Conservation (phyloP, 257 asterid species). For the Echites panduratus region DNA sequence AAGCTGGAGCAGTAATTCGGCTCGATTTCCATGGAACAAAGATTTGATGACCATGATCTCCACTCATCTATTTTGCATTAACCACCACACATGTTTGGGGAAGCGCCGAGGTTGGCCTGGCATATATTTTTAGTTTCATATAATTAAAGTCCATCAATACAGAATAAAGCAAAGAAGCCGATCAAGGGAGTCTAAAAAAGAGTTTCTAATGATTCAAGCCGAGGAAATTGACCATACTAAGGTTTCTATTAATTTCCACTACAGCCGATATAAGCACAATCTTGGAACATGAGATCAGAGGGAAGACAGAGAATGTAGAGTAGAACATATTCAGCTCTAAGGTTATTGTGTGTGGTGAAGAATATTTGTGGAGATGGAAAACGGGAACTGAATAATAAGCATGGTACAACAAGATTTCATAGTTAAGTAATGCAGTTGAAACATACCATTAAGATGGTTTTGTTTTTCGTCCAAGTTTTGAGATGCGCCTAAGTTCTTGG, state of each 20-base stretch:
- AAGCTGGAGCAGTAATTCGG: neutral
- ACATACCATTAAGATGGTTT: conserved; percentile 55
- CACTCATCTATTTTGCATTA: neutral
- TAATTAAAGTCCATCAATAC: neutral
- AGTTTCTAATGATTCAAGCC: neutral
- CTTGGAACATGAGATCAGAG: neutral
- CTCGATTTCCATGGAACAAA: neutral
- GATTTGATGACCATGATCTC: neutral
- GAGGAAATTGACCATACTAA: neutral
- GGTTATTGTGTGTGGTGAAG: neutral
- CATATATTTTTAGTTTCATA: neutral
- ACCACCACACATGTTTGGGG: neutral
- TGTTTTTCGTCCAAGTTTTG: conserved; percentile 53
- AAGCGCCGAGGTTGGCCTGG: conserved; percentile 1
- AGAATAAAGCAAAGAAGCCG: neutral
- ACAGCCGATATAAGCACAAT: neutral
- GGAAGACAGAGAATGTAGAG: neutral
- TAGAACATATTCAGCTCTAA: no score
- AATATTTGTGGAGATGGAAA: neutral
- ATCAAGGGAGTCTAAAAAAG: neutral
- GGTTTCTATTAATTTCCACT: no score
- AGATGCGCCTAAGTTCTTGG: conserved; percentile 60
- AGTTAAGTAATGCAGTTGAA: neutral
- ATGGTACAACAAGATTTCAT: neutral
- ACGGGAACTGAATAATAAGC: no score